Evolutionary conservation across 1,139 yeast genomes (phyloP), one percentile per base, ranked within the genome.

Genomic region (Yarrowia galli): DNA sequence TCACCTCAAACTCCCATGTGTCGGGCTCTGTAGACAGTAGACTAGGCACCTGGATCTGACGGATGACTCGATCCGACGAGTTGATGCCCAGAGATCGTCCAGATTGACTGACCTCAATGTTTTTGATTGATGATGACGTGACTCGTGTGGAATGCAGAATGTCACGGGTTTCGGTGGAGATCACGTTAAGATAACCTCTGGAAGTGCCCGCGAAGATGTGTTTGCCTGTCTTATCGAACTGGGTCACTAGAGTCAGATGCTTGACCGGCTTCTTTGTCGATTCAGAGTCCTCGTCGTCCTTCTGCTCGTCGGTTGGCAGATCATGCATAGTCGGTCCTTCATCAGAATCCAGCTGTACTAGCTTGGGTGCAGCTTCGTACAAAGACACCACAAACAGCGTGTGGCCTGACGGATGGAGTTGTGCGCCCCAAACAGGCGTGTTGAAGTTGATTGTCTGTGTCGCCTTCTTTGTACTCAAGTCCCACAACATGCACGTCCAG

Each of bases 401-500:
- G 60, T 73, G 84, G 74, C 80, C 78, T 0, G 71, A 71, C 0
- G 91, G 96, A 74, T 84, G 87, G 75, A 89, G 79, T 71, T 79
- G 79, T 12, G 89, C 90, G 74, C 81, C 86, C 96, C 91, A 89
- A 32, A 88, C 84, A 6, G 91, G 95, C 12, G 90, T 88, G 68
- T 87, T 89, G 71, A 90, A 87, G 68, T 81, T 80, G 63, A 84
- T 80, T 15, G 79, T 79, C 70, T 85, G 78, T 20, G 82, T 76
- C 25, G 85, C 81, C 22, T 79, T 76, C 13, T 84, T 81, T 9
- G 78, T 75, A 43, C 78, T 73, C 71, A 93, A 78, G 78, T 92
- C 97, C 98, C 98, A 92, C 51, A 92, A 76, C 68, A 89, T 86
- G 66, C 89, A 85, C 68, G 83, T 83, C 96, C 97, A 92, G 75